These are phyloP conservation scores for Malassezia yamatoensis DNA, from an alignment of 1,284 basidiomycete genomes.

Conservation along the genomic window DNA sequence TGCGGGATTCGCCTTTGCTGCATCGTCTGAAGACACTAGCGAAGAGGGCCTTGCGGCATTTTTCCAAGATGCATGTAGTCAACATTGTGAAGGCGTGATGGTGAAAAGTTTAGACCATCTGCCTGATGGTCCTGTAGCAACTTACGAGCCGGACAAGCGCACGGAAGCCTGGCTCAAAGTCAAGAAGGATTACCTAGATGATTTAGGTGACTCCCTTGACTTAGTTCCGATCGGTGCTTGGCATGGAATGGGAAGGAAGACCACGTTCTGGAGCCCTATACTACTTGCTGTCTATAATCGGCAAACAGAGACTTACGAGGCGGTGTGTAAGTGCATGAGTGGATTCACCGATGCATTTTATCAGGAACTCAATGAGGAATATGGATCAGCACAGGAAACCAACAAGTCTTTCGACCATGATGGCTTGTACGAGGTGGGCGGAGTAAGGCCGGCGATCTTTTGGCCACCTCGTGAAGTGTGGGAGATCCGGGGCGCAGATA, in stretches of 20 bases:
- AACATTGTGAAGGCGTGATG: slow-evolving; percentile 74
- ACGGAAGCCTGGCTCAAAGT: slow-evolving; percentile 49
- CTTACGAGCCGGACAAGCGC: slow-evolving; percentile 65
- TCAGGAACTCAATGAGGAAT: slow-evolving; percentile 48
- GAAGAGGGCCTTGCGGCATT: slow-evolving; percentile 62
- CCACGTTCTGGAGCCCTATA: slow-evolving; percentile 84
- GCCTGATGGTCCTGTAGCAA: slow-evolving; percentile 55
- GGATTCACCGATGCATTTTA: slow-evolving; percentile 84
- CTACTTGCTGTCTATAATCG: slow-evolving; percentile 68
- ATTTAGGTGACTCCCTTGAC: slow-evolving; percentile 52
- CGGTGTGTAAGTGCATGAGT: slow-evolving; percentile 49
- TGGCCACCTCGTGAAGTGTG: slow-evolving; percentile 61
- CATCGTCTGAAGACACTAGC: slow-evolving; percentile 62
- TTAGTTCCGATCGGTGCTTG: slow-evolving; percentile 54
- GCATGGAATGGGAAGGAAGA: slow-evolving; percentile 87
- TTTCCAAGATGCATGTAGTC: slow-evolving; percentile 67
- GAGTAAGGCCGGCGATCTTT: slow-evolving; percentile 67
- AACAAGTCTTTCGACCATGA: not conserved
- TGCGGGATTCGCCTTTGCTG: slow-evolving; percentile 67
- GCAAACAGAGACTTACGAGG: slow-evolving; percentile 58
- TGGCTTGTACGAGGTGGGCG: slow-evolving; percentile 48
- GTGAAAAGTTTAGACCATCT: slow-evolving; percentile 32
- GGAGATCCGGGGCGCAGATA: slow-evolving; percentile 63
- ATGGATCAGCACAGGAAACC: slow-evolving; percentile 1
- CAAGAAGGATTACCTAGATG: slow-evolving; percentile 67